Base-by-base conservation (phyloP, 2,329 filamentous ascomycete genomes). In the Teratosphaeria pseudoeucalypti region DNA sequence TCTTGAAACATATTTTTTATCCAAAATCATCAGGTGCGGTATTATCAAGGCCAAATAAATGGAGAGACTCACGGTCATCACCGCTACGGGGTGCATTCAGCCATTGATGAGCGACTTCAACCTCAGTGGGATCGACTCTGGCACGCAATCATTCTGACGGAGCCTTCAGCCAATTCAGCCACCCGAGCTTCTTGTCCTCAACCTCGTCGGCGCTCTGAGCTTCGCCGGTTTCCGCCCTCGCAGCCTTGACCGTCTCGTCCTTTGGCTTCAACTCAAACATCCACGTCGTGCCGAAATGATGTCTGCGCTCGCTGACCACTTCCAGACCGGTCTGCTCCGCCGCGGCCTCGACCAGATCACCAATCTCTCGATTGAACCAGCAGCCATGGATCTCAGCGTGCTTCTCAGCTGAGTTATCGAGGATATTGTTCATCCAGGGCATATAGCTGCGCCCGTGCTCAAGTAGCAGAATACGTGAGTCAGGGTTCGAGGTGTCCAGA, bases 311-410 rank as follows among this genome's bases (percentile, higher is more conserved):
- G 16, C 70, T 65, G 11, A 79, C 76, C 2, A 81, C 71, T 60
- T 79, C 76, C 54, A 81, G 65, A 16, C 78, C 78, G 58, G 73
- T 77, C 52, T 75, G 70, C 57, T 73, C 67, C 9, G 79, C 78
- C 57, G 76, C 79, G n/a, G 76, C 72, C 55, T 76, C 69, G 10
- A 80, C 77, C 58, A 81, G 75, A 58, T 70, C 72, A 7, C 75
- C 77, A 63, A 81, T 78, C 58, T 81, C 78, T 62, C 78, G 78
- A 63, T 81, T 80, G 75, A 75, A 80, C 77, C 78, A 81, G 64
- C 78, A 81, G 19, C 78, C 78, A 62, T 79, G 76, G 54, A 75
- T 71, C 56, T 78, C 74, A 1, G 78, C 78, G 63, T 80, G 78
- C 60, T 72, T 74, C 47, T 76, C 70, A 19, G 78, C 78, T 10